Evolutionary conservation across 345 rosid species (phyloP).

Genomic region (Erodium maritimum): DNA sequence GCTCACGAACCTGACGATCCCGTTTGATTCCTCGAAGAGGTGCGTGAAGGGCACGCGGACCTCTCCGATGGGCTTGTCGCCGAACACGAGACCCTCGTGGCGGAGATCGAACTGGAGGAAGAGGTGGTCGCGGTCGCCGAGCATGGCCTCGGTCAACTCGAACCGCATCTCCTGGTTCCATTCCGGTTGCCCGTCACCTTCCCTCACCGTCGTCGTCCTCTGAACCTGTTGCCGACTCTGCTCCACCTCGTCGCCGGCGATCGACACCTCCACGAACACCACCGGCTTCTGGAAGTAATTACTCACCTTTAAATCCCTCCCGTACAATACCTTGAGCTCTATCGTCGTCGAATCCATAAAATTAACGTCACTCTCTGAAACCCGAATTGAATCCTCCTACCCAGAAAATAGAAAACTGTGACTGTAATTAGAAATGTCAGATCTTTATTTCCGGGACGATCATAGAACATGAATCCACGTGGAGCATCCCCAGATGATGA

Average conservation of each 20-base stretch:
- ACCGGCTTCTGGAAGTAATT: conserved; percentile 49
- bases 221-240: conserved; percentile 20
- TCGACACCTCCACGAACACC: conserved; percentile 26
- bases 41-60: conserved; percentile 34
- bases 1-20: conserved; percentile 26
- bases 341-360: conserved; percentile 20
- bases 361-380: no score
- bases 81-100: conserved; percentile 40
- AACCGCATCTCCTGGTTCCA: conserved; percentile 39
- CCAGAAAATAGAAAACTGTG: no score
- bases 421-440: neutral
- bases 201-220: conserved; percentile 31
- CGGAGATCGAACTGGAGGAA: conserved; percentile 28
- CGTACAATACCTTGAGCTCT: conserved; percentile 26
- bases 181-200: conserved; percentile 42
- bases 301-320: conserved; percentile 35
- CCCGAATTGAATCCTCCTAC: no score
- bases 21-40: conserved; percentile 21
- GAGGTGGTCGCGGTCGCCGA: conserved; percentile 15
- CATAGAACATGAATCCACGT: neutral
- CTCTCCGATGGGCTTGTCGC: conserved; percentile 44
- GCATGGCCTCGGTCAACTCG: conserved; percentile 15
- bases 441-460: neutral
- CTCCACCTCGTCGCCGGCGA: conserved; percentile 16
- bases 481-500: neutral